Evolutionary conservation across 2,329 filamentous ascomycete species (phyloP), one percentile per base, ranked within the genome.

Genomic region (Escovopsis weberi): DNA sequence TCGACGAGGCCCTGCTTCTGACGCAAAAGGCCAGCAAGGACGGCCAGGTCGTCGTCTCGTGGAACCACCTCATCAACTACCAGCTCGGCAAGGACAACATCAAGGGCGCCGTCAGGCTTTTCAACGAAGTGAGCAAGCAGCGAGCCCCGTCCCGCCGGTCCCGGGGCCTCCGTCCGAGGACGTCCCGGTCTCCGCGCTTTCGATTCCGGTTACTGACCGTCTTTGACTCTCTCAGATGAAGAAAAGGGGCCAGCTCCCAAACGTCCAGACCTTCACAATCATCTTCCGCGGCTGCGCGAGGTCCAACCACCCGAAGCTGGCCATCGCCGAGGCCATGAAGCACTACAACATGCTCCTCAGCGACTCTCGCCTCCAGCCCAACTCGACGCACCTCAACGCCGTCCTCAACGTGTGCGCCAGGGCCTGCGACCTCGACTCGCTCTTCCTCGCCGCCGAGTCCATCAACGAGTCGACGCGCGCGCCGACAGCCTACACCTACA

Each of bases 321-420:
- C 78, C 39, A 70, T 91, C 6, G 59, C 68, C 43, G 79, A 82
- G 50, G 85, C 86, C 0, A 61, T 88, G 38, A 74, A 75, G 45
- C 68, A 94, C 41, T 96, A 93, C 65, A 74, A 85, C 50, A 77
- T 77, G 43, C 82, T 96, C 64, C 69, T 72, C 34, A 70, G 69
- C 4, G 70, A 75, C 33, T 77, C 74, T 1, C 67, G 70, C 7
- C 67, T 93, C 40, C 70, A 78, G 49, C 82, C 84, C 12, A 84
- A 79, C 50, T 82, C 80, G 33, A 82, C 85, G 44, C 91, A 96
- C 55, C 78, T 85, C 48, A 98, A 98, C 57, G 85, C 88, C 9
- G 76, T 87, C n/a, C 66, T 98, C 37, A 78, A 80, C 45, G 82
- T 91, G 8, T 96, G 88, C 58, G 74, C 80, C 39, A 72, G 76